Percentiles rank a stretch among this genome's conserved stretches.
phyloP scores from a whole-genome alignment of 1,139 yeast species.

The Sugiyamaella japonica region DNA sequence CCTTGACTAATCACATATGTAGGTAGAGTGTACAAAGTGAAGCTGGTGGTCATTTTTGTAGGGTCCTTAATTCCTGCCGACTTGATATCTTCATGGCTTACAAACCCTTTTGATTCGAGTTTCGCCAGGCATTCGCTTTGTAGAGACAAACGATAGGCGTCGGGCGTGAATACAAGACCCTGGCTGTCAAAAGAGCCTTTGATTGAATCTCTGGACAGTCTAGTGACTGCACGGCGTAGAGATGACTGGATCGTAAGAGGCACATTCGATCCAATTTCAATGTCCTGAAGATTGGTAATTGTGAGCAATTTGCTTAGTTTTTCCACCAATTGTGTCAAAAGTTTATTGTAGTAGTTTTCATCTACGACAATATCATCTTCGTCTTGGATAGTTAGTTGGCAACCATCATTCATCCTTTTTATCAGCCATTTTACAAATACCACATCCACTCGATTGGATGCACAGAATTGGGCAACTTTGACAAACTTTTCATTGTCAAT shows the following conservation, averaged over 20 bases:
- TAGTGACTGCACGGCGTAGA: conserved; percentile 5
- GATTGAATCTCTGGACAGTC: conserved; percentile 15
- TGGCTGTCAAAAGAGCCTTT: conserved; percentile 22
- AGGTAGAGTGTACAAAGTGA: conserved; percentile 6
- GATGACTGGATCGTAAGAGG: neutral
- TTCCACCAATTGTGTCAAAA: neutral
- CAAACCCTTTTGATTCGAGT: conserved; percentile 20
- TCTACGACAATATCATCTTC: conserved; percentile 10
- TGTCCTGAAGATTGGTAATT: conserved; percentile 1
- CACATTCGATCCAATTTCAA: neutral
- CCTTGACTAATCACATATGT: conserved; percentile 24
- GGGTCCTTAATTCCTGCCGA: conserved; percentile 16
- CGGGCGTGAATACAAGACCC: conserved; percentile 23
- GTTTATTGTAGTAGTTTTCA: neutral
- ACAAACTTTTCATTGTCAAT: conserved; percentile 1
- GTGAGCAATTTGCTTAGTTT: neutral
- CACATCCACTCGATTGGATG: conserved; percentile 3
- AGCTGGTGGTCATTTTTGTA: conserved; percentile 1
- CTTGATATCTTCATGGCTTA: conserved; percentile 7
- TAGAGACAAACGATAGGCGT: conserved; percentile 14
- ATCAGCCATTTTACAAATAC: conserved; percentile 11
- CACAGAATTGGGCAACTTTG: conserved; percentile 5
- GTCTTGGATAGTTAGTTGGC: conserved; percentile 1
- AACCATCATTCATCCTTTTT: neutral
- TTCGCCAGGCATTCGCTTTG: conserved; percentile 10